Conservation (phyloP, 495 filamentous ascomycete species). For the Emericellopsis terricola region DNA sequence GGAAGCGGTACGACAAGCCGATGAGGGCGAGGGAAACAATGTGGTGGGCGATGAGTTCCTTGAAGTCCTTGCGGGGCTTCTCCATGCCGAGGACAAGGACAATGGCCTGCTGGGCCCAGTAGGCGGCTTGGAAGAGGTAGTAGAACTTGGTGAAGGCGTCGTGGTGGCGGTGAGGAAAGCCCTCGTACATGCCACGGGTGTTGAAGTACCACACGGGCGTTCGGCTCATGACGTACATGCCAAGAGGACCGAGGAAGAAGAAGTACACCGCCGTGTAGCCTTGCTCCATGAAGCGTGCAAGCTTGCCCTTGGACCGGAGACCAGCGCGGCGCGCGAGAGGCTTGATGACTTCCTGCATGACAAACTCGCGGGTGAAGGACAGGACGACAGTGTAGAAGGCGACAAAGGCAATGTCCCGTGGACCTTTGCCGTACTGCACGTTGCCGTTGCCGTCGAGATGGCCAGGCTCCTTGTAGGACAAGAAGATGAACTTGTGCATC, state of each 20-base stretch:
- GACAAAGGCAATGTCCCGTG: slow-evolving; percentile 70
- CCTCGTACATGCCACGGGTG: slow-evolving; percentile 75
- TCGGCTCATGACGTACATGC: slow-evolving; percentile 80
- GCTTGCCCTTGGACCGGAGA: slow-evolving; percentile 62
- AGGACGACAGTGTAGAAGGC: slow-evolving; percentile 79
- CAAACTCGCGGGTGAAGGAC: slow-evolving; percentile 85
- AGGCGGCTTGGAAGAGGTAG: slow-evolving; percentile 86
- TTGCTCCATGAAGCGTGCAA: slow-evolving; percentile 92
- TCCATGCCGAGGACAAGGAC: slow-evolving; percentile 80
- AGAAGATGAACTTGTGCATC: slow-evolving; percentile 73
- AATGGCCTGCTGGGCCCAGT: slow-evolving; percentile 92
- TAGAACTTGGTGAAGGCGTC: slow-evolving; percentile 87
- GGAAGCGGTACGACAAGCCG: slow-evolving; percentile 80
- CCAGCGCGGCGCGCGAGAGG: slow-evolving; percentile 56
- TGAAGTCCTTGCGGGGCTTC: slow-evolving; percentile 92
- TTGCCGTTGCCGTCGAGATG: slow-evolving; percentile 28
- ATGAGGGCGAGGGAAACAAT: slow-evolving; percentile 86
- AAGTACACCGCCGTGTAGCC: slow-evolving; percentile 97
- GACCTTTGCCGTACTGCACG: slow-evolving; percentile 78
- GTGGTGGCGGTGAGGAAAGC: slow-evolving; percentile 75
- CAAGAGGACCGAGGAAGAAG: slow-evolving; percentile 62
- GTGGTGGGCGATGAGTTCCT: slow-evolving; percentile 86
- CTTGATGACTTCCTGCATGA: slow-evolving; percentile 84
- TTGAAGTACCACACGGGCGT: slow-evolving; percentile 98
- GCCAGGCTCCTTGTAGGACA: slow-evolving; percentile 63